phyloP scores from a whole-genome alignment of 2,329 filamentous ascomycete species.

The Teratosphaeria zuluensis region DNA sequence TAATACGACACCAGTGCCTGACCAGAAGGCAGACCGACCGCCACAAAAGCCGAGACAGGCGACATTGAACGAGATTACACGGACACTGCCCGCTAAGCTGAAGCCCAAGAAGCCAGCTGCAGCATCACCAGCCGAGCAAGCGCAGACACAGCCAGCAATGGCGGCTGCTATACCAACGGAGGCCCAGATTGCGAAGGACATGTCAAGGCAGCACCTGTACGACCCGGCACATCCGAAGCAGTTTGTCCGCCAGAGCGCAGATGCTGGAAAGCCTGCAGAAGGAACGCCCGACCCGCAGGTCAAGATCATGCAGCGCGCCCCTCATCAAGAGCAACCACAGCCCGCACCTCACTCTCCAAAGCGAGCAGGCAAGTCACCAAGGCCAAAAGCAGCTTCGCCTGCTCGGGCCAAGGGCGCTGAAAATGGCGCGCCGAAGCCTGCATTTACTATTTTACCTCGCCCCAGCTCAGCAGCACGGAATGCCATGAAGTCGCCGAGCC shows the following conservation, averaged over 20 bases:
- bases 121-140: background rate
- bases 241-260: conserved; percentile 3
- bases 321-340: conserved; percentile 2
- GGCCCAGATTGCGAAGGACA: conserved; percentile 3
- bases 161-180: background rate
- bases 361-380: conserved; percentile 6
- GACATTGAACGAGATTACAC: conserved; percentile 25
- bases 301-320: conserved; percentile 11
- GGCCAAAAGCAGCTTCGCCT: background rate
- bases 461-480: conserved; percentile 12
- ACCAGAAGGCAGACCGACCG: background rate
- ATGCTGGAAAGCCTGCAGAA: conserved; percentile 7
- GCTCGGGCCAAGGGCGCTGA: conserved; percentile 3
- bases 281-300: conserved; percentile 2
- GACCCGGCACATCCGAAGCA: conserved; percentile 13
- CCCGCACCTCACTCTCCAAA: conserved; percentile 1
- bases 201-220: conserved; percentile 12
- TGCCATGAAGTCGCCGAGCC: conserved; percentile 7
- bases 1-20: conserved; percentile 6
- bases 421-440: conserved; percentile 10
- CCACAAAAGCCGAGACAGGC: conserved; percentile 5
- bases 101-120: conserved; percentile 9
- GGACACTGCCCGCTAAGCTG: conserved; percentile 19
- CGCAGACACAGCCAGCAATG: background rate
- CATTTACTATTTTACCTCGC: conserved; percentile 22